Evolutionary conservation across 768 basidiomycete genomes (phyloP).

Genomic region (Ramaria sp.): DNA sequence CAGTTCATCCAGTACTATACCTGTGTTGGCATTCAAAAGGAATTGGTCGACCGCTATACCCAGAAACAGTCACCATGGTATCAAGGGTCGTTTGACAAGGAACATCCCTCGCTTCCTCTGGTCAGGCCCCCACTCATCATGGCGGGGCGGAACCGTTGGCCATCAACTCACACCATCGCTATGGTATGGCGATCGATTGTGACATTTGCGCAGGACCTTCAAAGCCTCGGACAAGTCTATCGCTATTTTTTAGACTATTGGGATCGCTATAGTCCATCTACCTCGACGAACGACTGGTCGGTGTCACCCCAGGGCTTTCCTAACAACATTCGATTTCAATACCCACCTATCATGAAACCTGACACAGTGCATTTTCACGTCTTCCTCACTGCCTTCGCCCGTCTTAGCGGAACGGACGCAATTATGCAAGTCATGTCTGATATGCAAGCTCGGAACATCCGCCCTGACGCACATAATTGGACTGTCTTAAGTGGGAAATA

Average conservation of each 20-base stretch:
- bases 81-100: not conserved
- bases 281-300: not conserved
- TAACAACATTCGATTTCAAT: conserved; percentile 1
- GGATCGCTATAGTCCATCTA: not conserved
- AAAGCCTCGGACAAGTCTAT: not conserved
- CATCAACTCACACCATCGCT: conserved; percentile 1
- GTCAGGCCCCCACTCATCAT: not conserved
- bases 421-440: not conserved
- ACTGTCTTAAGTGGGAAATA: conserved; percentile 5
- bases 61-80: not conserved
- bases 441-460: conserved; percentile 6
- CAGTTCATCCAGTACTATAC: not conserved
- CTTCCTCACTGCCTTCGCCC: conserved; percentile 2
- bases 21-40: conserved; percentile 2
- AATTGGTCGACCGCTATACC: not conserved
- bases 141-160: not conserved
- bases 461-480: conserved; percentile 7
- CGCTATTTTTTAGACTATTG: not conserved
- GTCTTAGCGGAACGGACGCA: not conserved
- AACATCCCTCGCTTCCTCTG: not conserved
- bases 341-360: conserved; percentile 6
- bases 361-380: conserved; percentile 8
- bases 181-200: conserved; percentile 5
- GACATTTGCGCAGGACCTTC: not conserved
- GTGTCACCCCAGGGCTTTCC: not conserved